Evolutionary conservation across 768 basidiomycete genomes (phyloP), one percentile per base, ranked within the genome.

Genomic region (Vararia minispora): DNA sequence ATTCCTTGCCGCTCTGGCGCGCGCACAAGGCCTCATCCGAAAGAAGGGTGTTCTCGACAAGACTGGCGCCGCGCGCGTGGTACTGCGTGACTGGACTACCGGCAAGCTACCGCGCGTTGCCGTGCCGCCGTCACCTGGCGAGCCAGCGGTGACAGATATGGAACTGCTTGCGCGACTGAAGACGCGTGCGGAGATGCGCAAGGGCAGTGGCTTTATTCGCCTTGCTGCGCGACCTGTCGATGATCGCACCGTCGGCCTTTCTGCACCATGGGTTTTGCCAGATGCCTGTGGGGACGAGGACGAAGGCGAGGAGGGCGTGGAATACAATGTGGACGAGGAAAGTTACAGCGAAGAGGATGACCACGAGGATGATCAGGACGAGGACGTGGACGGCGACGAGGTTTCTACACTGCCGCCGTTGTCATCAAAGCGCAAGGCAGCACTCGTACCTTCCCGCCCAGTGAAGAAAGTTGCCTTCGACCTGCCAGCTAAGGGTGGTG

Each of bases 41-140:
- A 89, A 83, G 71, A 88, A 68, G 54, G 88, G 86, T 32, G 67
- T 71, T 18, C 60, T 76, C 9, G 89, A 94, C 55, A 58, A 83
- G 35, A 67, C 72, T 3, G 74, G 74, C 28, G 86, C 90, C 4
- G 79, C 84, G 11, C 78, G 83, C 16, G 66, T 81, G 42, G 66
- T 95, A 26, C 67, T 95, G 30, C 76, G 82, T 8, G 89, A 94
- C 60, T 95, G 90, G 90, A 74, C 67, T 42, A 68, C 66, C 6
- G 79, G 81, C 37, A 79, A 72, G 45, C 66, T 94, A 50, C 69
- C 75, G 18, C 72, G 81, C 43, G 91, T 83, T 60, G 76, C 81
- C 5, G 57, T 65, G 33, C 80, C 82, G 1, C 63, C 69, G 3
- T 32, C 57, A 0, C 33, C 46, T 6, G 14, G 40, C 3, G 24